These are phyloP conservation scores for Biscutella laevigata DNA, from an alignment of 441 rosid species.

Conservation along the genomic window DNA sequence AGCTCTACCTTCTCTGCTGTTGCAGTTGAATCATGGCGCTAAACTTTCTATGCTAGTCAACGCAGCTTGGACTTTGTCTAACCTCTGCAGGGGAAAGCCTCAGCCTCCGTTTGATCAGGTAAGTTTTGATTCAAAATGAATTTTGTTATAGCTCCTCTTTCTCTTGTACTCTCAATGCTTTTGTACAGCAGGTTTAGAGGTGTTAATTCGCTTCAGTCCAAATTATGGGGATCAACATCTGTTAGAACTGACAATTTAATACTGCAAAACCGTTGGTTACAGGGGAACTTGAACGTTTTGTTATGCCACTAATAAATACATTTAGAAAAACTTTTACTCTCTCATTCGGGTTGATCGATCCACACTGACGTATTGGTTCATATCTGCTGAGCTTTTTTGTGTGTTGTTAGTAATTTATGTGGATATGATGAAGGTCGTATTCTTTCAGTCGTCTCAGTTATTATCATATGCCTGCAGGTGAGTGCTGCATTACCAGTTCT, in stretches of 20 bases:
- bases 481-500: conserved; percentile 49
- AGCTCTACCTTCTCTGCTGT: conserved; percentile 44
- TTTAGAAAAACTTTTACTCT: neutral
- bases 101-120: conserved; percentile 56
- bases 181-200: neutral
- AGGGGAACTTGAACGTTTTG: neutral
- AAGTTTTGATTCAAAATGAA: conserved; percentile 1
- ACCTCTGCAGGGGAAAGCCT: conserved; percentile 58
- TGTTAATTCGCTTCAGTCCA: neutral
- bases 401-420: neutral
- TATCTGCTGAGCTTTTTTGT: neutral
- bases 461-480: conserved; percentile 30
- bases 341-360: neutral
- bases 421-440: conserved; percentile 13
- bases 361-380: neutral
- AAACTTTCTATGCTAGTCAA: conserved; percentile 50
- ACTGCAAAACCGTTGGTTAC: neutral
- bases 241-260: neutral
- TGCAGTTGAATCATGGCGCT: conserved; percentile 38
- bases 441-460: conserved; percentile 6
- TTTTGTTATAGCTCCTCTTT: neutral
- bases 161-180: neutral
- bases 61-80: conserved; percentile 53
- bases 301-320: neutral
- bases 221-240: conserved; percentile 4